Conservation (phyloP, 768 basidiomycete species). For the Russula virescens region DNA sequence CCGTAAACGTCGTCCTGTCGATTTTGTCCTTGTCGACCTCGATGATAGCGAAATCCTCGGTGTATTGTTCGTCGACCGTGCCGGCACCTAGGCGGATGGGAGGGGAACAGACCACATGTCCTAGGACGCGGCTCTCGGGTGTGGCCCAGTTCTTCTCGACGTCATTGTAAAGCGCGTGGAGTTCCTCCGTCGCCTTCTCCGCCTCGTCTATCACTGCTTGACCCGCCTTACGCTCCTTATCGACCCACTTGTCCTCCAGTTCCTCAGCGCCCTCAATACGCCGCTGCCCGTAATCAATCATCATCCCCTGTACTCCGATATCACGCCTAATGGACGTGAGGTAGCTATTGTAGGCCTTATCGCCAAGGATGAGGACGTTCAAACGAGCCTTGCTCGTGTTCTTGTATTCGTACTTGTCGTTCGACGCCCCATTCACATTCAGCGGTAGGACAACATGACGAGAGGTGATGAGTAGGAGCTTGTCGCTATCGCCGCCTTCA, state of each 20-base stretch:
- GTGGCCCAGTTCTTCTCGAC: not conserved
- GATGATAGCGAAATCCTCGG: not conserved
- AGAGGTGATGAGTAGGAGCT: slow-evolving; percentile 30
- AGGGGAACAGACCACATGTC: not conserved
- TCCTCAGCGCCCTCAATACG: too few species aligned
- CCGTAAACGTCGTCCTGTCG: not conserved
- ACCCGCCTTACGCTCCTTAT: too few species aligned
- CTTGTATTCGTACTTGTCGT: slow-evolving; percentile 11
- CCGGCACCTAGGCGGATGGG: not conserved
- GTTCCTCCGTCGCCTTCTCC: not conserved
- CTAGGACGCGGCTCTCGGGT: not conserved
- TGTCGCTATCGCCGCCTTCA: slow-evolving; percentile 31
- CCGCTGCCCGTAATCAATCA: too few species aligned
- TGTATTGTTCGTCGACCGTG: not conserved
- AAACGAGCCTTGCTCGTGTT: too few species aligned
- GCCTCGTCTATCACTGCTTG: not conserved
- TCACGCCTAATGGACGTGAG: too few species aligned
- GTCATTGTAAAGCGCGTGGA: not conserved
- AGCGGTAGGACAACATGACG: slow-evolving; percentile 31
- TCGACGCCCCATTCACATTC: slow-evolving; percentile 25
- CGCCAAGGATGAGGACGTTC: too few species aligned
- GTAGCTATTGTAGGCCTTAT: too few species aligned
- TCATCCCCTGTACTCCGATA: too few species aligned
- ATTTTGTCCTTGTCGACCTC: not conserved
- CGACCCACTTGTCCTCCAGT: too few species aligned